Conservation (phyloP, 2,329 filamentous ascomycete genomes). For the Cladophialophora bantiana region DNA sequence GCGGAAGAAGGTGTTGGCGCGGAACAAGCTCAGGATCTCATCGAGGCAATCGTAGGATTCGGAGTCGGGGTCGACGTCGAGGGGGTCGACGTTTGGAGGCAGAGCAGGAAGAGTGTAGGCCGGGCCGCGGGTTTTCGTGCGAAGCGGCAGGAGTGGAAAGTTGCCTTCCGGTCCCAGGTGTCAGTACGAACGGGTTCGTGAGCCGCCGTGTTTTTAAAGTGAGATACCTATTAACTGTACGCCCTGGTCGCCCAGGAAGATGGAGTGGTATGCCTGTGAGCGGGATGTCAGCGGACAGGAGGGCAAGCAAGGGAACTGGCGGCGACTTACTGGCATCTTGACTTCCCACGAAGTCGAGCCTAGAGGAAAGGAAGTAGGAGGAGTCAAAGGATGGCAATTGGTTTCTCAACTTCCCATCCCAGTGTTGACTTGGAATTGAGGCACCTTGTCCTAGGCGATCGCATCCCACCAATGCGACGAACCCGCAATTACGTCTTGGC, state of each 20-base stretch:
- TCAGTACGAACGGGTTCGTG: slow-evolving; percentile 2
- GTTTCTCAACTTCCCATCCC: neutral
- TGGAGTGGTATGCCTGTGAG: slow-evolving; percentile 89
- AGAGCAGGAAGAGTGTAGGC: slow-evolving; percentile 81
- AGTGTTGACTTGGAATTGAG: neutral
- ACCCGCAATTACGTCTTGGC: slow-evolving; percentile 9
- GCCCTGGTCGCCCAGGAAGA: slow-evolving; percentile 84
- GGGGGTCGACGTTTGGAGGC: slow-evolving; percentile 60
- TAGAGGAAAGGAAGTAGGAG: neutral
- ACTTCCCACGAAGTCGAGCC: neutral
- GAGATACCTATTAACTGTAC: slow-evolving; percentile 67
- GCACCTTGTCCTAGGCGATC: neutral
- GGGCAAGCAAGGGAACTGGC: neutral
- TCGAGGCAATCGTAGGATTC: slow-evolving; percentile 97
- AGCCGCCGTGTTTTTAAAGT: neutral
- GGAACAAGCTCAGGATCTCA: slow-evolving; percentile 90
- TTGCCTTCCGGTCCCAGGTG: slow-evolving; percentile 65
- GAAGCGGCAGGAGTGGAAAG: slow-evolving; percentile 91
- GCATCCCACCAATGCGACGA: neutral
- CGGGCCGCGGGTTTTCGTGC: slow-evolving; percentile 93
- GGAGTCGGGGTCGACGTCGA: slow-evolving; percentile 75
- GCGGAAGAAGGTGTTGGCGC: slow-evolving; percentile 97
- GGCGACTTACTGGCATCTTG: slow-evolving; percentile 23
- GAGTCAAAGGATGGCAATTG: neutral
- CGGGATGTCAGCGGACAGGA: slow-evolving; percentile 20